Evolutionary conservation across 352 stramenopile species (phyloP).

Genomic region (Globisporangium orthogonon): DNA sequence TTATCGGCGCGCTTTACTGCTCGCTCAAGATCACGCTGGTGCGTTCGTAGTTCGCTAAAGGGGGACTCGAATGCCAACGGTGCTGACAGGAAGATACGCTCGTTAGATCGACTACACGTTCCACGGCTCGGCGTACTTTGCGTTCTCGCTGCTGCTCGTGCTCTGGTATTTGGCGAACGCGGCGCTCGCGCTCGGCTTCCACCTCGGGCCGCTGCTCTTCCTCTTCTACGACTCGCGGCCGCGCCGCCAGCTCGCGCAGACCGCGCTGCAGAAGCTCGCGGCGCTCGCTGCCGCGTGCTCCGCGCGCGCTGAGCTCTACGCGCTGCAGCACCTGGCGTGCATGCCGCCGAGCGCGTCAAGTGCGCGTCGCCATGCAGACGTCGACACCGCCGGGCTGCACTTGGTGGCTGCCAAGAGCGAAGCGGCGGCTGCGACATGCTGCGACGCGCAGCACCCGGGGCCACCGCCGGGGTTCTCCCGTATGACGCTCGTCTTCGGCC

Average conservation of each 20-base stretch:
- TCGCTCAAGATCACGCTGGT: slow-evolving; percentile 75
- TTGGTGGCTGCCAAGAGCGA: slow-evolving; percentile 24
- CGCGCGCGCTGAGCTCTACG: slow-evolving; percentile 40
- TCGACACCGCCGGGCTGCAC: slow-evolving; percentile 7
- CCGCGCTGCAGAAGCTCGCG: slow-evolving; percentile 33
- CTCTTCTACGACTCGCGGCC: slow-evolving; percentile 72
- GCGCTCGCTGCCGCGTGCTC: slow-evolving; percentile 31
- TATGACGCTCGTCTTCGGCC: slow-evolving; percentile 51
- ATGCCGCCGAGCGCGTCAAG: slow-evolving; percentile 18
- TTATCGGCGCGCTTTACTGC: slow-evolving; percentile 68
- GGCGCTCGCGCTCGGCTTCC: slow-evolving; percentile 67
- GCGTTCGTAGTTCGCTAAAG: not conserved
- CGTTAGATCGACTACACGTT: slow-evolving; percentile 74
- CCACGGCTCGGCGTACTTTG: slow-evolving; percentile 66
- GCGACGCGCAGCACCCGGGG: slow-evolving; percentile 1
- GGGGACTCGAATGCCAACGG: no score
- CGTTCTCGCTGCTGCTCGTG: slow-evolving; percentile 49
- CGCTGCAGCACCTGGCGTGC: slow-evolving; percentile 46
- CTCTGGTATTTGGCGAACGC: slow-evolving; percentile 65
- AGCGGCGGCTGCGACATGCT: slow-evolving; percentile 3
- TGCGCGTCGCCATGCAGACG: slow-evolving; percentile 1
- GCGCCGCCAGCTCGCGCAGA: slow-evolving; percentile 46
- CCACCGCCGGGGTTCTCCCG: slow-evolving; percentile 22
- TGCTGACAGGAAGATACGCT: not conserved
- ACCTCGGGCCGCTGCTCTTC: slow-evolving; percentile 71